Evolutionary conservation across 768 basidiomycete genomes (phyloP), one percentile per base, ranked within the genome.

Genomic region (Termitomyces sp.): DNA sequence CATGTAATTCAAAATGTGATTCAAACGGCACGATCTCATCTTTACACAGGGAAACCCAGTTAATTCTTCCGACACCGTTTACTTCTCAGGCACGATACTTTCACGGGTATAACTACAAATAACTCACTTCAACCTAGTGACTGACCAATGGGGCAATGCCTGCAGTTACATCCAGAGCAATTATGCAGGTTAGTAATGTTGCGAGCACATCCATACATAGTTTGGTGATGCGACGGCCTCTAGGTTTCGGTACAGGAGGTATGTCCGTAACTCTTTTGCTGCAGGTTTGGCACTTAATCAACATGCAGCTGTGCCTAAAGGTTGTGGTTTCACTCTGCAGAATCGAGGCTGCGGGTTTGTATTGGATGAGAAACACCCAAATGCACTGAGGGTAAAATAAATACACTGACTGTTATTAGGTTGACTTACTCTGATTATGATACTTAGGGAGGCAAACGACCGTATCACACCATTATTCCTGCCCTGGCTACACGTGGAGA

Each of bases 271-370:
- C 36, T 46, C 3, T 22, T 46, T 46, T 14, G 24, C 24, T 14
- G 5, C 1, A 13, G 43, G 38, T 46, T 16, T 53, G 33, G 44
- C 14, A 22, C 35, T 58, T 35, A 61, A 45, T 45, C n/a, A 57
- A 10, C 53, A 26, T 20, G 64, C 66, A 84, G 96, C 96, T 33
- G 78, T 99, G 40, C 97, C 97, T 0, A 87, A 90, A 64, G 94
- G 88, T 0, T 97, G 94, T 65, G 97, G 97, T 0, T 99, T 99
- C 70, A 97, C 94, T 0, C 80, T 99, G 14, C 97, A 99, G 72
- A 97, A 97, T 71, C 82, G 97, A 56, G 97, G 97, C 2, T 78
- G 85, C 12, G 88, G 90, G 6, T 99, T 99, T 70, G 77, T 84
- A 7, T 76, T 98, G 24, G 77, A 80, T 53, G 82, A 91, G 57